Evolutionary conservation across 805 yeast species (phyloP).

Genomic region (Candida succiphila): DNA sequence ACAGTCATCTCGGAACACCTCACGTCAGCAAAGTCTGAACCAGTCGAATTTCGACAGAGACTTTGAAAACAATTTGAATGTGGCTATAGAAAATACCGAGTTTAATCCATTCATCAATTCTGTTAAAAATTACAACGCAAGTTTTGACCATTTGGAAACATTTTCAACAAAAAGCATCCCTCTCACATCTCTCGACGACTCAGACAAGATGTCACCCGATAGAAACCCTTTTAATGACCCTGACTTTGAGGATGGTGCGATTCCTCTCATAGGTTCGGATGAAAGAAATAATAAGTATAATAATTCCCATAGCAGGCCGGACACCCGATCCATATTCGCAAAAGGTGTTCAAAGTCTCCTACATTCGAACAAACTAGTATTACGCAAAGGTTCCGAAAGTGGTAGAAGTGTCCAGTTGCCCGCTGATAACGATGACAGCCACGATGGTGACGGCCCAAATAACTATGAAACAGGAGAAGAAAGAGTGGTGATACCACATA

Average conservation of each 20-base stretch:
- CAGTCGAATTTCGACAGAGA: slow-evolving; percentile 45
- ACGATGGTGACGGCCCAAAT: not conserved
- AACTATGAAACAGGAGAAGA: slow-evolving; percentile 4
- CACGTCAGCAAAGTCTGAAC: slow-evolving; percentile 18
- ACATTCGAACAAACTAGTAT: slow-evolving; percentile 15
- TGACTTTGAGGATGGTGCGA: not conserved
- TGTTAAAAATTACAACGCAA: slow-evolving; percentile 13
- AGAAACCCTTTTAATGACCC: not conserved
- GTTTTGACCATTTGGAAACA: slow-evolving; percentile 15
- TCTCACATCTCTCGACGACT: slow-evolving; percentile 19
- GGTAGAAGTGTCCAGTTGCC: slow-evolving; percentile 18
- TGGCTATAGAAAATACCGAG: slow-evolving; percentile 48
- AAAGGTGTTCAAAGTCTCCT: slow-evolving; percentile 18
- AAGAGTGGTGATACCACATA: slow-evolving; percentile 30
- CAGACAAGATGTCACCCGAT: too few species aligned
- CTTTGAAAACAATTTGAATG: slow-evolving; percentile 56
- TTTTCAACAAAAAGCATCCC: slow-evolving; percentile 21
- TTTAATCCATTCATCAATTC: slow-evolving; percentile 16
- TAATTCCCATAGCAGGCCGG: slow-evolving; percentile 7
- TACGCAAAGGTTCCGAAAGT: slow-evolving; percentile 4
- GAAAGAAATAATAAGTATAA: not conserved
- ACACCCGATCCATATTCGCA: slow-evolving; percentile 18
- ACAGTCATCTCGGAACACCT: not conserved
- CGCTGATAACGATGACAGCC: slow-evolving; percentile 11
- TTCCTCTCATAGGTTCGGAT: not conserved